phyloP scores from a whole-genome alignment of 345 rosid species.

The Pugionium cornutum region DNA sequence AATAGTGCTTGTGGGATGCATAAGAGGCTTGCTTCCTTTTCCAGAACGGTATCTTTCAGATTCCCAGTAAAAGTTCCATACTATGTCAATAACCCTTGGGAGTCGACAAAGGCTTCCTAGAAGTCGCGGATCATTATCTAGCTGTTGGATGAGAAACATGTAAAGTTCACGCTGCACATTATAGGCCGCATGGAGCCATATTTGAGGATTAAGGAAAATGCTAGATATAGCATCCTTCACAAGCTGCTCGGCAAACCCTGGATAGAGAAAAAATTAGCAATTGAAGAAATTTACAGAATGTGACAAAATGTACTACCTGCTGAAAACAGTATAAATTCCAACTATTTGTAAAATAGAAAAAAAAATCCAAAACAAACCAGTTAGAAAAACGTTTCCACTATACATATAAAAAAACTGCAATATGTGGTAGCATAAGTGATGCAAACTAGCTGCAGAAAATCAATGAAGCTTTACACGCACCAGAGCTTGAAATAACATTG shows the following conservation, averaged over 20 bases:
- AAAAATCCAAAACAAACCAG: background rate
- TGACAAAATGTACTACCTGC: background rate
- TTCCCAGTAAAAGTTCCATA: conserved; percentile 87
- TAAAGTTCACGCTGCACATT: conserved; percentile 90
- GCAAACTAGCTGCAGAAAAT: conserved; percentile 11
- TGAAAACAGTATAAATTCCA: background rate
- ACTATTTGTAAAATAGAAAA: no score
- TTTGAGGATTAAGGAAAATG: conserved; percentile 86
- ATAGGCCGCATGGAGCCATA: conserved; percentile 77
- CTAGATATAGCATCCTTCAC: conserved; percentile 78
- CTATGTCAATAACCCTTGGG: conserved; percentile 74
- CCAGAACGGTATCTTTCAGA: conserved; percentile 59
- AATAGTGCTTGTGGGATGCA: conserved; percentile 61
- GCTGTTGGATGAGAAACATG: conserved; percentile 88
- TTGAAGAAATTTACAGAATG: conserved; percentile 24
- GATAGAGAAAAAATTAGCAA: conserved; percentile 22
- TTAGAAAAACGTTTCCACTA: background rate
- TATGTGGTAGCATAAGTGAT: conserved; percentile 22
- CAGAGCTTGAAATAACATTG: conserved; percentile 65
- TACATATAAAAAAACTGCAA: conserved; percentile 1
- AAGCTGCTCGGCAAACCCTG: conserved; percentile 79
- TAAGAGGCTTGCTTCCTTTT: conserved; percentile 75
- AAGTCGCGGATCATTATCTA: conserved; percentile 83
- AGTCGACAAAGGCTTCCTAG: conserved; percentile 72
- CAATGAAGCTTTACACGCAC: conserved; percentile 49